Conservation (phyloP, 225 moss, liverwort and hornwort genomes). For the Anthoceros angustus region DNA sequence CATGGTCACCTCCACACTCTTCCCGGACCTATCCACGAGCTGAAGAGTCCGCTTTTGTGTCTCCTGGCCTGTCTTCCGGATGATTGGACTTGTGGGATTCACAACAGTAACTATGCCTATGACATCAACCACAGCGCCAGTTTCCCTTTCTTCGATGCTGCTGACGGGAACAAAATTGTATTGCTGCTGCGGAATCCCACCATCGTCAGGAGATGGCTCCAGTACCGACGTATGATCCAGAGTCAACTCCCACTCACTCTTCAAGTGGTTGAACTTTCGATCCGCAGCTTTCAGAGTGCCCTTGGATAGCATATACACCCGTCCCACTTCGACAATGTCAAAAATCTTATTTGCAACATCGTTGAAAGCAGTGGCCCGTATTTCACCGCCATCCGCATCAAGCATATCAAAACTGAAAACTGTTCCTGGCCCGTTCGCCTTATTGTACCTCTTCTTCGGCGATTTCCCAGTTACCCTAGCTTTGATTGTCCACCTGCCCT, state of each 20-base stretch:
- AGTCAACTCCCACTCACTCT: constrained; percentile 81
- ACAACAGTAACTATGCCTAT: constrained; percentile 63
- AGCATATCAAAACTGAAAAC: constrained; percentile 80
- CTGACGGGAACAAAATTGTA: constrained; percentile 47
- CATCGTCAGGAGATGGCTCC: constrained; percentile 22
- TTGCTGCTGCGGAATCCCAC: constrained; percentile 22
- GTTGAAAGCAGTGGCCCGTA: constrained; percentile 88
- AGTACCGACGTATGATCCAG: constrained; percentile 24
- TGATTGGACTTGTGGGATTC: constrained; percentile 55
- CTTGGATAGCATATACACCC: constrained; percentile 67
- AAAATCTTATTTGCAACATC: constrained; percentile 65
- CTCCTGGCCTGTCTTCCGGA: constrained; percentile 86
- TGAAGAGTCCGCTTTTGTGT: constrained; percentile 65
- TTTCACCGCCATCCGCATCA: constrained; percentile 85
- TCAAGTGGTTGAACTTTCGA: constrained; percentile 73
- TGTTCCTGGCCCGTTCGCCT: constrained; percentile 83
- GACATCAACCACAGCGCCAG: constrained; percentile 61
- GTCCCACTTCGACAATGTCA: constrained; percentile 64
- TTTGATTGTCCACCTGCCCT: constrained; percentile 95
- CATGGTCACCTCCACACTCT: constrained; percentile 82
- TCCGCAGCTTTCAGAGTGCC: constrained; percentile 78
- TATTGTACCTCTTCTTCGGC: constrained; percentile 58
- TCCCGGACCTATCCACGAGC: constrained; percentile 64
- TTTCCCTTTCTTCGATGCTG: constrained; percentile 58
- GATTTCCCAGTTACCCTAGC: constrained; percentile 75